Percentiles rank a stretch among this genome's conserved stretches.
Conservation (phyloP, 148 eudicot genomes). For the Vaccinium darrowii region DNA sequence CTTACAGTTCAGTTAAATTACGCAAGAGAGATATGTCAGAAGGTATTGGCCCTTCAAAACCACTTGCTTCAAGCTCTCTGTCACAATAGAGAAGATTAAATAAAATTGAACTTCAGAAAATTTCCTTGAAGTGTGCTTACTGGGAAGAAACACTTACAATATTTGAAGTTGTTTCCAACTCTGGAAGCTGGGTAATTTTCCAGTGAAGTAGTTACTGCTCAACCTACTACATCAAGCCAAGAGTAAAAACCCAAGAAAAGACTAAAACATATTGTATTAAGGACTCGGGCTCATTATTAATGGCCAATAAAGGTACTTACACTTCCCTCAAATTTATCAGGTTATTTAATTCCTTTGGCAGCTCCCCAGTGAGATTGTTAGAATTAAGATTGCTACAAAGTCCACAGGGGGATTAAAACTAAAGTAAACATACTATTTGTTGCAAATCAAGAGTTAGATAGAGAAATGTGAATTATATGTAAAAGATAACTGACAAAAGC, state of each 20-base stretch:
- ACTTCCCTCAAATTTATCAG: conserved; percentile 43
- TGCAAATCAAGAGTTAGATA: neutral
- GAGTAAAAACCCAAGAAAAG: neutral
- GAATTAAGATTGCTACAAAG: conserved; percentile 43
- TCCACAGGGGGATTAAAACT: neutral
- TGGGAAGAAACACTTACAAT: conserved; percentile 37
- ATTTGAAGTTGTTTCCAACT: conserved; percentile 41
- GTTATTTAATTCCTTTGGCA: conserved; percentile 44
- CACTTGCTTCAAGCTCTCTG: conserved; percentile 67
- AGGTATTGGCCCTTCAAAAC: conserved; percentile 72
- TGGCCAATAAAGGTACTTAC: conserved; percentile 30
- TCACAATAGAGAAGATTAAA: neutral
- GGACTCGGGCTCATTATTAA: neutral
- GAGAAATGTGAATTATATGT: neutral
- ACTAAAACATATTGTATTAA: neutral
- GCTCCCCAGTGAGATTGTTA: conserved; percentile 50
- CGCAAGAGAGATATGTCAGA: conserved; percentile 45
- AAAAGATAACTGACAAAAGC: conserved; percentile 16
- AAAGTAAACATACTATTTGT: too few relatives aligned
- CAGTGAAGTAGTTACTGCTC: conserved; percentile 55
- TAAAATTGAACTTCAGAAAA: neutral
- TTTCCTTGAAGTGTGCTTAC: neutral
- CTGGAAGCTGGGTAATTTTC: conserved; percentile 44
- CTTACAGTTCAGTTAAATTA: conserved; percentile 53
- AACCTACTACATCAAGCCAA: conserved; percentile 37